These are phyloP conservation scores for Rhizophora mangle DNA, from an alignment of 345 rosid genomes.

Conservation along the genomic window DNA sequence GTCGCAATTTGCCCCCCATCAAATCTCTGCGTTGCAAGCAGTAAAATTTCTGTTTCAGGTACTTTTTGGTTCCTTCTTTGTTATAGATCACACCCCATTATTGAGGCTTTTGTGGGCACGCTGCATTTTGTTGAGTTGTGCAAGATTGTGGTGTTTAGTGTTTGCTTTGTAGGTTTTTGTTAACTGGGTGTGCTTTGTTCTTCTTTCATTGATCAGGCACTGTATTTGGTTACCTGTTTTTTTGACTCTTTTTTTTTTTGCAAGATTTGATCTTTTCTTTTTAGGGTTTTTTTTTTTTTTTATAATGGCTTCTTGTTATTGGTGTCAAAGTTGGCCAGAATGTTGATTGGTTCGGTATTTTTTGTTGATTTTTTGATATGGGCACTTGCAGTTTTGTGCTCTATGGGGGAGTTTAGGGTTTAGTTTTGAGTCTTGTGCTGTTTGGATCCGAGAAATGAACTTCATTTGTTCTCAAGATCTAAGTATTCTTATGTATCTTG, in stretches of 20 bases:
- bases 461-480: constrained; percentile 17
- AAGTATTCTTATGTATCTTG: background rate
- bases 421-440: constrained; percentile 9
- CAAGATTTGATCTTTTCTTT: background rate
- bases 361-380: constrained; percentile 13
- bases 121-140: background rate
- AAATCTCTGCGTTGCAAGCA: constrained; percentile 8
- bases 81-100: constrained; percentile 17
- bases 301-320: background rate
- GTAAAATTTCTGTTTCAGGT: constrained; percentile 30
- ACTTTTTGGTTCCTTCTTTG: background rate
- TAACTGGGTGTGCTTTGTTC: background rate
- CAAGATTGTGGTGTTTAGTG: background rate
- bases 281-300: background rate
- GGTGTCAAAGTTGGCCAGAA: constrained; percentile 11
- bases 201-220: constrained; percentile 17
- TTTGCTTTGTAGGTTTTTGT: constrained; percentile 1
- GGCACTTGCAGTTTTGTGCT: constrained; percentile 11
- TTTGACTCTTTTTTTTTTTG: background rate
- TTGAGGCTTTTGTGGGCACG: background rate
- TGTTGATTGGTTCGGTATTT: constrained; percentile 14
- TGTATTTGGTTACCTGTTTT: constrained; percentile 4
- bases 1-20: constrained; percentile 6
- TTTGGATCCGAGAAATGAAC: constrained; percentile 23
- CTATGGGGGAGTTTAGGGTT: constrained; percentile 17